Evolutionary conservation across 2,329 filamentous ascomycete species (phyloP), one percentile per base, ranked within the genome.

Genomic region (Botryotinia convoluta): DNA sequence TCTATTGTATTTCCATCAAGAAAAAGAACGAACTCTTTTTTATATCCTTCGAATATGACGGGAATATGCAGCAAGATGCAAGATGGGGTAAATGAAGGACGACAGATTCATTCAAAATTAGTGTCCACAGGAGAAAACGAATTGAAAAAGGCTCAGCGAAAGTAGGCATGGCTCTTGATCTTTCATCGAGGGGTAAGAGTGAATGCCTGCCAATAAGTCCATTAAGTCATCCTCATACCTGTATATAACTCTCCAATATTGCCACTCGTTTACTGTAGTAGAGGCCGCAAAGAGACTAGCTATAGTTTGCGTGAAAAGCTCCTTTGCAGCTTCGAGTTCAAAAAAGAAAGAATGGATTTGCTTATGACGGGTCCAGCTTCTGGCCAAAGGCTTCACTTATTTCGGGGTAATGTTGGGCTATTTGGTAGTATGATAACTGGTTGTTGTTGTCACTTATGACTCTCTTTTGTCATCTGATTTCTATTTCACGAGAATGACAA

Each of bases 381-480:
- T 51, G 4, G 26, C 22, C 1, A 14, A 51, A 2, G 4, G 4
- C 22, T 14, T 3, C 4, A n/a, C 1, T 51, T 51, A 0, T 26
- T 1, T 1, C 10, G 9, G 22, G 0, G 1, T 26, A 1, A 1
- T 26, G 22, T 26, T 26, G 9, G 0, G 9, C 9, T 48, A 5
- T 10, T 26, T 51, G 45, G 22, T 51, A 12, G 22, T 7, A 26
- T 14, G 1, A 51, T 51, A 26, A 51, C 4, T 26, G 4, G 4
- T 48, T 10, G 8, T 22, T 22, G 22, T 51, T n/a, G 10, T n/a
- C 45, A 0, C 45, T 26, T 26, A 26, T 10, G 9, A 26, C 1
- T 12, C 3, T 26, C 8, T 26, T 12, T 48, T 48, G 0, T 2
- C 4, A n/a, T 14, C 3, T 0, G 10, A 14, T 14, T 51, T 0